Evolutionary conservation across 2,329 filamentous ascomycete genomes (phyloP).

Genomic region (Lachnellula hyalina): DNA sequence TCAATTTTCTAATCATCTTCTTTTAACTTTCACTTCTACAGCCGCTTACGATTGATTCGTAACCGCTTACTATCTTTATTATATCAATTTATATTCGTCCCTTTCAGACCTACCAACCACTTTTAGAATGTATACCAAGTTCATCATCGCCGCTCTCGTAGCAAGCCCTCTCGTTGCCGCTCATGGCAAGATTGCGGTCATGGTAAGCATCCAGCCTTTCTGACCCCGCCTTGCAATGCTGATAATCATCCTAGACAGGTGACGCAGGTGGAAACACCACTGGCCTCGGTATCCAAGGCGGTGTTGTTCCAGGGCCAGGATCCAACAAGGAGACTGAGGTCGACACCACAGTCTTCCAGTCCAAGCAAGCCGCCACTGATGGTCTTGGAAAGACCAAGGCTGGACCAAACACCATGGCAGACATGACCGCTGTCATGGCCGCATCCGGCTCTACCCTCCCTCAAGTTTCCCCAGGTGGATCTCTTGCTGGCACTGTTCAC

Average conservation of each 20-base stretch:
- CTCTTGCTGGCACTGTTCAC: conserved; percentile 57
- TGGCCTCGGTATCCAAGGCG: conserved; percentile 38
- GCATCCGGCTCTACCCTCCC: conserved; percentile 52
- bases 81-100: conserved; percentile 5
- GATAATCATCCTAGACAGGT: conserved; percentile 24
- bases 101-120: neutral
- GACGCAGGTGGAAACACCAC: conserved; percentile 40
- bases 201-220: conserved; percentile 15
- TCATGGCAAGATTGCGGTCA: conserved; percentile 51
- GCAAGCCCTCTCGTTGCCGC: conserved; percentile 48
- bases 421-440: conserved; percentile 51
- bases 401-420: conserved; percentile 50
- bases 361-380: conserved; percentile 46
- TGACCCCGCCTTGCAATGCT: neutral
- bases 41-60: conserved; percentile 29
- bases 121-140: conserved; percentile 5
- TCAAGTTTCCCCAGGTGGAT: conserved; percentile 52
- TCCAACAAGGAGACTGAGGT: conserved; percentile 39
- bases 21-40: conserved; percentile 18
- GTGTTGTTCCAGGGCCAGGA: conserved; percentile 37
- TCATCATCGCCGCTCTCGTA: conserved; percentile 3
- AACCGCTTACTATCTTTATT: conserved; percentile 23
- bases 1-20: conserved; percentile 11
- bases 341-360: conserved; percentile 45
- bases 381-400: conserved; percentile 55